These are phyloP conservation scores for Mycena sp. DNA, from an alignment of 1,284 basidiomycete genomes.

Conservation along the genomic window DNA sequence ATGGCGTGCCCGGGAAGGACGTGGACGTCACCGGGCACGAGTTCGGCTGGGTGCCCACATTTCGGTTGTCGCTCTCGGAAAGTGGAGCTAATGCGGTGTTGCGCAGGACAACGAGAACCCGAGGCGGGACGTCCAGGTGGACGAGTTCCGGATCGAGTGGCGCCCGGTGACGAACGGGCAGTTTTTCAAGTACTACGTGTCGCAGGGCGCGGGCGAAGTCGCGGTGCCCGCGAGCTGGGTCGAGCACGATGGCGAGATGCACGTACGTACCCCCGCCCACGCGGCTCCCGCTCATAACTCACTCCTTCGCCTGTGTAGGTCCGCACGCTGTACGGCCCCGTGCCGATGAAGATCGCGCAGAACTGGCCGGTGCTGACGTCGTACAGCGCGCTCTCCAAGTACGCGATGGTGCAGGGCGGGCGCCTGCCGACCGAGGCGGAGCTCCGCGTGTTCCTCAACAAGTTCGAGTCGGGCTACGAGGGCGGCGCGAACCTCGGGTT, in stretches of 20 bases:
- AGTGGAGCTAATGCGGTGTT: neutral
- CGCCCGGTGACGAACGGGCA: constrained; percentile 89
- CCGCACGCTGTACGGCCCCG: constrained; percentile 88
- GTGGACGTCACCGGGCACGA: constrained; percentile 65
- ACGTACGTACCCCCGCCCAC: constrained; percentile 46
- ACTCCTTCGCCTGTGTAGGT: constrained; percentile 54
- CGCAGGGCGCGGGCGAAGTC: constrained; percentile 47
- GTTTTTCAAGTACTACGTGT: constrained; percentile 67
- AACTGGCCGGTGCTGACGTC: constrained; percentile 91
- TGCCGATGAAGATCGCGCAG: constrained; percentile 78
- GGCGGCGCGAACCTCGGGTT: constrained; percentile 88
- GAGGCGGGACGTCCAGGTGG: constrained; percentile 63
- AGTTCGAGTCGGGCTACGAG: constrained; percentile 72
- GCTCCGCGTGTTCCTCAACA: constrained; percentile 82
- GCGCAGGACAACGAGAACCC: constrained; percentile 87
- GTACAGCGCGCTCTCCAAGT: constrained; percentile 82
- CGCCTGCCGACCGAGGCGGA: constrained; percentile 93
- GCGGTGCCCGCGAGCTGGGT: constrained; percentile 78
- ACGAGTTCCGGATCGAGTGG: constrained; percentile 80
- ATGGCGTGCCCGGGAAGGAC: constrained; percentile 50
- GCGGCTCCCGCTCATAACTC: neutral
- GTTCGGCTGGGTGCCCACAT: constrained; percentile 66
- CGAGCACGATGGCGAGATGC: constrained; percentile 54
- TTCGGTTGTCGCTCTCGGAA: too few relatives aligned
- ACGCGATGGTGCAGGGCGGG: constrained; percentile 87